Base-by-base conservation (phyloP, 2,329 filamentous ascomycete species). In the Purpureocillium lavendulum region DNA sequence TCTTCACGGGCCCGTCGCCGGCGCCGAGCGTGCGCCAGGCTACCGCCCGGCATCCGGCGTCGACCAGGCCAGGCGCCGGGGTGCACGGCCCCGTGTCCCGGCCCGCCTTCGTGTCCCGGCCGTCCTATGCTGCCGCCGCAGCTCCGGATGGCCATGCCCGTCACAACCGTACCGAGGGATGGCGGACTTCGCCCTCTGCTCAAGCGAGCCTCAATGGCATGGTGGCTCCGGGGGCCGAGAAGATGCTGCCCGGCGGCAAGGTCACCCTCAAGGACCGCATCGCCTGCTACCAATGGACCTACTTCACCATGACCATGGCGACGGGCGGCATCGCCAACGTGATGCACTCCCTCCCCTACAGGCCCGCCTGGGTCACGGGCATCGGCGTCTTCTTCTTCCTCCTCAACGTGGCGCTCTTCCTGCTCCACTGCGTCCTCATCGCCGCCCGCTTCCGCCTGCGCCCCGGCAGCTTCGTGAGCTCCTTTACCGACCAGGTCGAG, bases 401-500 rank as follows among this genome's bases (percentile, higher is more conserved):
- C 15, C 60, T 82, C 38, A 84, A 84, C 48, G 57, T 84, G 16
- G 54, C 66, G 3, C 67, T 89, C 5, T 84, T 83, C 50, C 29
- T 79, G 11, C 58, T 68, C 36, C 82, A 87, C 47, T 78, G 77
- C 54, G 53, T 69, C 36, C 69, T 87, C 49, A 75, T 90, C 30
- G 69, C 74, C 9, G 61, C 79, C 9, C 76, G 85, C 15, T 92
- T 94, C 57, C 73, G 73, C 49, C 69, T 75, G 49, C 79, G 80
- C 41, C 83, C 83, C 0, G 76, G 80, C 14, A 85, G 80, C 8
- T 86, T 90, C 54, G 71, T 70, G 42, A 69, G 75, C 12, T 87
- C 83, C 1, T 82, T 92, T 43, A 66, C 78, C 7, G 85, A 90
- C 60, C 84, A 85, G 11, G 80, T 82, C 0, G 87, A 94, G 55